Conservation (phyloP, 805 yeast species). For the Candida xiaguanensis region DNA sequence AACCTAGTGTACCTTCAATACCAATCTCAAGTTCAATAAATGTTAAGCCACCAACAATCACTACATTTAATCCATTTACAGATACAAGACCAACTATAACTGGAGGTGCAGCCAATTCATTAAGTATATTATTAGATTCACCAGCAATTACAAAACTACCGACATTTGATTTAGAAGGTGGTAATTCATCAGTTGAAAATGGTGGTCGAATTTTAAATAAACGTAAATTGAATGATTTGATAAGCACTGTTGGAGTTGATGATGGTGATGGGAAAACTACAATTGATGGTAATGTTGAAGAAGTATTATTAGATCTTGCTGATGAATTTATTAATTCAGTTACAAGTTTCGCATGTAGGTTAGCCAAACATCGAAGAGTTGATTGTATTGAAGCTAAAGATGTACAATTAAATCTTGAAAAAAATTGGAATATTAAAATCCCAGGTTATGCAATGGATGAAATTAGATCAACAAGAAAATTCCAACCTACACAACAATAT, state of each 20-base stretch:
- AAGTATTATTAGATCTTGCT: slow-evolving; percentile 82
- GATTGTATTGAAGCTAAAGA: slow-evolving; percentile 86
- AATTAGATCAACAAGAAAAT: slow-evolving; percentile 70
- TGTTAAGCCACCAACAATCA: slow-evolving; percentile 63
- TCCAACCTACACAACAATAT: slow-evolving; percentile 62
- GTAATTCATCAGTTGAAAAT: slow-evolving; percentile 41
- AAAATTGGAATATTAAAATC: slow-evolving; percentile 90
- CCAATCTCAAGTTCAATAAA: slow-evolving; percentile 70
- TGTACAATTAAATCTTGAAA: slow-evolving; percentile 84
- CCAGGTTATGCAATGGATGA: slow-evolving; percentile 95
- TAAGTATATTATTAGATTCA: slow-evolving; percentile 59
- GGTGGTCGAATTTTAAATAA: slow-evolving; percentile 76
- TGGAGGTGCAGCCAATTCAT: slow-evolving; percentile 78
- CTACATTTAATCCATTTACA: slow-evolving; percentile 54
- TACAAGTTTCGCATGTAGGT: slow-evolving; percentile 87
- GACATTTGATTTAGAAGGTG: slow-evolving; percentile 59
- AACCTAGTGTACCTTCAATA: slow-evolving; percentile 59
- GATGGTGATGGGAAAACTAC: slow-evolving; percentile 89
- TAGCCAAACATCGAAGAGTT: slow-evolving; percentile 91
- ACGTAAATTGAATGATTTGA: slow-evolving; percentile 83
- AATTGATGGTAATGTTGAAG: slow-evolving; percentile 96
- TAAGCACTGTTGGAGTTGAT: slow-evolving; percentile 74
- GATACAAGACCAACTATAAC: slow-evolving; percentile 69
- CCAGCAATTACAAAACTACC: slow-evolving; percentile 78
- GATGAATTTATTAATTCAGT: slow-evolving; percentile 93